Base-by-base conservation (phyloP, 257 asterid genomes). In the Fraxinus pennsylvanica region DNA sequence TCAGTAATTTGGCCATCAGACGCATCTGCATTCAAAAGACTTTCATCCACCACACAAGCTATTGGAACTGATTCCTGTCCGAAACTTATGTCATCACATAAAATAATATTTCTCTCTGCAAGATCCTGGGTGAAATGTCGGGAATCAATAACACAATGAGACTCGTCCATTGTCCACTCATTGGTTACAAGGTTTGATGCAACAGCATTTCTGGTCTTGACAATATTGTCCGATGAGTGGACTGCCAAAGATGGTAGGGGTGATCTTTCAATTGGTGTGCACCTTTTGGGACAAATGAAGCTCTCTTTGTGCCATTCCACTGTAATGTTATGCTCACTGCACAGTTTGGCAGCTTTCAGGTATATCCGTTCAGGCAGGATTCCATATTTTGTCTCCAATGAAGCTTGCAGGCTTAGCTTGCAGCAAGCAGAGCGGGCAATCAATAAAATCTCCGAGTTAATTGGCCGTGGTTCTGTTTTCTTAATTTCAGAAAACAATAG, bases 81-180 rank as follows among this genome's bases (percentile, higher is more conserved):
- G 71, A 93, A 93, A 83, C 97, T 96, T 71, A 96, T 90, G 81
- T 96, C 99, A 87, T 96, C 98, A 69, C 97, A 96, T 81, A 96
- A 80, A 80, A 92, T 72, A 72, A 96, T 84, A 72, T 85, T 88
- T 84, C 87, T 95, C 88, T 91, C 99, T 1, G 96, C 86, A 35
- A 90, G 90, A 57, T 96, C 98, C 81, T 87, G 87, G 77, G 90
- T 89, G 82, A 96, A 90, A 82, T 92, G 92, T 47, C 83, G 89
- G 79, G 97, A 92, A 84, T 93, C 97, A 83, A 96, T 90, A 75
- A 96, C 93, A 79, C 88, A 93, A 85, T 96, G 98, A 27, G 88
- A 82, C 79, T 93, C 98, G 78, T 93, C 98, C 94, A 91, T 86
- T 45, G 87, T 79, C 97, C 99, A 96, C 74, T 92, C 97, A 79